Conservation (phyloP, 495 filamentous ascomycete species). For the Penicillium diatomitis region DNA sequence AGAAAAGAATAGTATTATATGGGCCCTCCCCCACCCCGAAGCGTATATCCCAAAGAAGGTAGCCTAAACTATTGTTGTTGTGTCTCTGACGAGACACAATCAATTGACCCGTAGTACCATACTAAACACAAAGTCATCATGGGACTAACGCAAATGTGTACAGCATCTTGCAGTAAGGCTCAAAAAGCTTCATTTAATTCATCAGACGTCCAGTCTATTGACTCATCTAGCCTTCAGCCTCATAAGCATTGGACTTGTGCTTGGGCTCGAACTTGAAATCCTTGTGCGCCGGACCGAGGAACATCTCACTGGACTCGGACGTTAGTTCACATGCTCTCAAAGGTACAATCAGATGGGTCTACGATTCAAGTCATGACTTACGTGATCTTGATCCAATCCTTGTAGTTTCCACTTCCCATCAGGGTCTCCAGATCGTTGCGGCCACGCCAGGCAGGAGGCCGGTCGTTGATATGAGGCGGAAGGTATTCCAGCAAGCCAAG, state of each 20-base stretch:
- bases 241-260: constrained; percentile 86
- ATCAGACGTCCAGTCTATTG: no score
- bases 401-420: constrained; percentile 78
- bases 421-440: constrained; percentile 87
- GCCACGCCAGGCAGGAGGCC: constrained; percentile 74
- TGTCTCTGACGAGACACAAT: no score
- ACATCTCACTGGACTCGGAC: constrained; percentile 71
- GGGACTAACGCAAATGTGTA: no score
- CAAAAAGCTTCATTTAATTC: no score
- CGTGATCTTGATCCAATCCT: constrained; percentile 98
- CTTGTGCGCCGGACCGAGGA: constrained; percentile 80
- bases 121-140: no score
- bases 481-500: constrained; percentile 79
- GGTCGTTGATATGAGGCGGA: constrained; percentile 77
- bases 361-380: constrained; percentile 35
- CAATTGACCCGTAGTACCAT: no score
- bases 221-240: constrained; percentile 46
- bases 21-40: no score
- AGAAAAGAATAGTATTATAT: no score
- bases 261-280: constrained; percentile 96
- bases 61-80: no score
- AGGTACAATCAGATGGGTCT: neutral
- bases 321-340: constrained; percentile 6
- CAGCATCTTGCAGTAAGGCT: no score
- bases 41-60: no score